Conservation (phyloP, 306 rosid genomes). For the Pyrus pyrifolia region DNA sequence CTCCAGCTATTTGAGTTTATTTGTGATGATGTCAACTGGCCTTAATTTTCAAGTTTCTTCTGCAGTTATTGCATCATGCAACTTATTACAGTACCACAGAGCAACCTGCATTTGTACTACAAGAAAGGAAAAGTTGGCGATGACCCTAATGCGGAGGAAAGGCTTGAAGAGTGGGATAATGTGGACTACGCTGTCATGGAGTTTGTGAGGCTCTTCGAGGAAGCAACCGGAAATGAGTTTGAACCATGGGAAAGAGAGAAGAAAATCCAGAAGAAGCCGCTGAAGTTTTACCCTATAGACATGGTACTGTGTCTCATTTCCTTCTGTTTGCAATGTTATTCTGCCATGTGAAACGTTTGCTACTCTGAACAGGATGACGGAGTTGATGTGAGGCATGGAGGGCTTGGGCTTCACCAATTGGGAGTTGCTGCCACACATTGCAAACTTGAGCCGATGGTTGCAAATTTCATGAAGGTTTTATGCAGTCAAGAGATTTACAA, state of each 20-base stretch:
- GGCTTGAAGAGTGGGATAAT: slow-evolving; percentile 52
- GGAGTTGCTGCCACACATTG: slow-evolving; percentile 64
- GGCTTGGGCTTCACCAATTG: slow-evolving; percentile 57
- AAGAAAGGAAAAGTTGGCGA: slow-evolving; percentile 79
- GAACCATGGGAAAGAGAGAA: slow-evolving; percentile 82
- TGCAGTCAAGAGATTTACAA: slow-evolving; percentile 75
- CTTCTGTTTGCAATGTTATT: background rate
- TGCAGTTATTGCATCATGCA: slow-evolving; percentile 73
- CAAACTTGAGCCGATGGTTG: slow-evolving; percentile 65
- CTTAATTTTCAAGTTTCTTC: slow-evolving; percentile 8
- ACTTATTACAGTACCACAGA: slow-evolving; percentile 54
- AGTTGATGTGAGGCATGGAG: slow-evolving; percentile 81
- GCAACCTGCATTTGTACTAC: slow-evolving; percentile 46
- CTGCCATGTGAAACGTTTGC: background rate
- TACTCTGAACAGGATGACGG: slow-evolving; percentile 58
- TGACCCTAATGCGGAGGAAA: slow-evolving; percentile 69
- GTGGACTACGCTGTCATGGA: slow-evolving; percentile 46
- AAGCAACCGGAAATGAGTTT: slow-evolving; percentile 68
- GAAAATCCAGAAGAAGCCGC: slow-evolving; percentile 62
- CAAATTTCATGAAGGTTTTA: slow-evolving; percentile 67
- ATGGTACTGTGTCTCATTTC: slow-evolving; percentile 39
- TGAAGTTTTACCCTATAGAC: slow-evolving; percentile 67
- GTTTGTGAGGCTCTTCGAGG: slow-evolving; percentile 68
- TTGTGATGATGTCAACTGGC: background rate
- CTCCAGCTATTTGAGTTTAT: background rate